A percentile compares a stretch with the other conserved stretches of the same genome.
Evolutionary conservation across 345 rosid genomes (phyloP).

Genomic region (Adansonia digitata): DNA sequence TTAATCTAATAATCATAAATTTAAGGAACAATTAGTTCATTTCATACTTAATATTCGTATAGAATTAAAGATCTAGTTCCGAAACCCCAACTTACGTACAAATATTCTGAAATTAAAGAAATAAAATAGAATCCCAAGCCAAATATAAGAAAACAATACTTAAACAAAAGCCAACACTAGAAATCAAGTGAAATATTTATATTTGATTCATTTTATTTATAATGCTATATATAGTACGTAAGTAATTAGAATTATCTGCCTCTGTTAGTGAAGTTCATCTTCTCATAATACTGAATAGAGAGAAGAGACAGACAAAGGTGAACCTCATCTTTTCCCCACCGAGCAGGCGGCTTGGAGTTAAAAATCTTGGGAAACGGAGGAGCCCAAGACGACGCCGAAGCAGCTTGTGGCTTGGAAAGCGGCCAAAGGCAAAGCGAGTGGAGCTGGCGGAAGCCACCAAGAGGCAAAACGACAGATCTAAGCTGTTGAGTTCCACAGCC

Average conservation of each 20-base stretch:
- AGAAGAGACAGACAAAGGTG: constrained; percentile 81
- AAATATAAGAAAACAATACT: constrained; percentile 3
- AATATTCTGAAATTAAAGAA: background rate
- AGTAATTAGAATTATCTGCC: constrained; percentile 11
- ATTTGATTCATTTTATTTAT: constrained; percentile 3
- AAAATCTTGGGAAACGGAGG: constrained; percentile 40
- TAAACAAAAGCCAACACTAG: background rate
- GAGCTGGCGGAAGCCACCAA: constrained; percentile 86
- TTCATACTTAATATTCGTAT: constrained; percentile 2
- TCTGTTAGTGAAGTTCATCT: constrained; percentile 60
- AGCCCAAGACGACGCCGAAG: constrained; percentile 29
- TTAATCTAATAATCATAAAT: background rate
- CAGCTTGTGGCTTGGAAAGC: constrained; percentile 52
- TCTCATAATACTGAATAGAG: constrained; percentile 78
- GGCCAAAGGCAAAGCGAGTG: constrained; percentile 73
- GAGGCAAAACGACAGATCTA: constrained; percentile 89
- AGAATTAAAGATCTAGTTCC: constrained; percentile 15
- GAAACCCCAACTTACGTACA: constrained; percentile 5
- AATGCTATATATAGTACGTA: background rate
- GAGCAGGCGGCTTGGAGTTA: constrained; percentile 43
- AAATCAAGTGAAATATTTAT: background rate
- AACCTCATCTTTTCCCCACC: constrained; percentile 84
- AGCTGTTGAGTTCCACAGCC: constrained; percentile 71
- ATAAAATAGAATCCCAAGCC: constrained; percentile 7
- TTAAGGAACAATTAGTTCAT: background rate